Evolutionary conservation across 2,329 filamentous ascomycete genomes (phyloP), one percentile per base, ranked within the genome.

Genomic region (Claviceps humidiphila): DNA sequence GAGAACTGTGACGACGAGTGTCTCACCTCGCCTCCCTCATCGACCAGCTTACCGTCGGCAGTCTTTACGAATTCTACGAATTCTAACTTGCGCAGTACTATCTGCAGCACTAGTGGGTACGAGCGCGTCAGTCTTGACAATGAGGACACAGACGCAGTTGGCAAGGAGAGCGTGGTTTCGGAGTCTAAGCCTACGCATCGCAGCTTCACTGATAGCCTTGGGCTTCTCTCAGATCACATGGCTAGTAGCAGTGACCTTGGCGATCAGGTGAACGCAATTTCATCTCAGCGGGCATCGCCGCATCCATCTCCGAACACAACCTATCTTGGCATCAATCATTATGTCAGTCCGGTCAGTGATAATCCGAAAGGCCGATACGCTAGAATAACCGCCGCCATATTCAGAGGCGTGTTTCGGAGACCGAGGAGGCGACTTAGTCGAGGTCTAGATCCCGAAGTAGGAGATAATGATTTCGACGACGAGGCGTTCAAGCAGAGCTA

Each of bases 401-500:
- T 38, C 6, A 37, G 13, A 2, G 30, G 41, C 11, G 17, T 48
- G 4, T 24, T 51, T 42, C 16, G 22, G 6, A 55, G 20, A 30
- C 34, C 44, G 16, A 40, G 38, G 16, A 13, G 14, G 16, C 47
- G 5, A 30, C 26, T 30, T 30, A 30, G 26, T 30, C 26, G 26
- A 41, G 34, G 14, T 45, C 54, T 37, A 17, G 47, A 53, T 17
- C 8, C 37, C 1, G 47, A 49, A 37, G 24, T 16, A 0, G 50
- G 39, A 4, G 17, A 38, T 16, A 44, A 52, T 4, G 17, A 34
- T 6, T 39, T 51, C 14, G 51, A 56, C 22, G 64, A 67, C 47
- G 61, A 67, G 11, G 55, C 55, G 4, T 66, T 68, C 43, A 57
- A 60, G 47, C 61, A 55, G n/a, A 64, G 64, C 49, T 68, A 64